Base-by-base conservation (phyloP, 73 alveolate species). In the Breviolum minutum region DNA sequence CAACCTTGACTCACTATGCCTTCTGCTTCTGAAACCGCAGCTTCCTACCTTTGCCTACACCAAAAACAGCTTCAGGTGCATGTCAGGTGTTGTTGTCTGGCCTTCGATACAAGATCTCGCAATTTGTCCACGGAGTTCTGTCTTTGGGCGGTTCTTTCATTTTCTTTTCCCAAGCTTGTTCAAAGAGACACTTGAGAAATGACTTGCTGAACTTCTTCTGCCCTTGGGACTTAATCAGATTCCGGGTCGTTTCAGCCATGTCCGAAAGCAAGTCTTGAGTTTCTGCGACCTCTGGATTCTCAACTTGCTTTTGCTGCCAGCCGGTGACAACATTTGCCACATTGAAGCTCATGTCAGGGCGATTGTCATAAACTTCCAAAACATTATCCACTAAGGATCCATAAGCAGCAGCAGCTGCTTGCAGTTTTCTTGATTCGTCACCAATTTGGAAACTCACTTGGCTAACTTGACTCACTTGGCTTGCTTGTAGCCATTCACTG, bases 51-150 rank as follows among this genome's bases (percentile, higher is more conserved):
- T 40, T 40, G 54, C 54, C 54, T 40, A 40, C 54, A 40, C 54
- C 54, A 40, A 40, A 40, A 40, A 40, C 54, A 40, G 54, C 54
- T 40, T 40, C 54, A 40, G 54, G 54, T 40, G 54, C 54, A 40
- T 40, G 54, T 40, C 54, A 40, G 54, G 54, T 40, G 54, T 3
- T 22, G 77, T 4, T 16, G 93, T 61, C 93, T 24, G 40, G 54
- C 82, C 82, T 87, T 26, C 95, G 79, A 64, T 87, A 87, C 66
- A 87, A 63, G 30, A 87, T 29, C 66, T 87, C 95, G 82, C 95
- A 87, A 66, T 87, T 87, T 30, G 95, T 87, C 95, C 95, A 87
- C 16, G 95, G 95, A 24, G 90, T 81, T 54, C 90, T 81, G 13
- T 62, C 82, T 16, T 27, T 63, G 32, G 82, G 27, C 10, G 71